These are phyloP conservation scores for Lasiosphaeria ovina DNA, from an alignment of 495 filamentous ascomycete genomes.

Conservation along the genomic window DNA sequence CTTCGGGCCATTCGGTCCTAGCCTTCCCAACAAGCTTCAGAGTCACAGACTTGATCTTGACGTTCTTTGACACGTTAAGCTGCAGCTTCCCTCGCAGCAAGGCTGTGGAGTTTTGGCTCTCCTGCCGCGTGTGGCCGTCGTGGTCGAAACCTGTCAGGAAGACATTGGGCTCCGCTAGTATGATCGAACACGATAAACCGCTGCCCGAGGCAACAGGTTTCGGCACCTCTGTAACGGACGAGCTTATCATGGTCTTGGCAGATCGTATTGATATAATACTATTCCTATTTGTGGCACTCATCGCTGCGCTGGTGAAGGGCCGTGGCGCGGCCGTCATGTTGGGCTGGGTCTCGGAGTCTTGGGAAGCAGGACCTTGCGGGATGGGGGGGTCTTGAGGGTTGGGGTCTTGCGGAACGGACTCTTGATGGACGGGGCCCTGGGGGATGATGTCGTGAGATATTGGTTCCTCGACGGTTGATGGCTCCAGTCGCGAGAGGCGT, in stretches of 20 bases:
- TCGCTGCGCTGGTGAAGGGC: slow-evolving; percentile 14
- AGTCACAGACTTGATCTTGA: slow-evolving; percentile 92
- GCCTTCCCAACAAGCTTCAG: slow-evolving; percentile 82
- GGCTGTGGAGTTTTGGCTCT: slow-evolving; percentile 57
- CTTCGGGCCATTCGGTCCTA: slow-evolving; percentile 95
- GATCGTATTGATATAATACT: slow-evolving; percentile 46
- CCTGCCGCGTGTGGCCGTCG: slow-evolving; percentile 62
- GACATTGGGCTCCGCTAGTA: slow-evolving; percentile 83
- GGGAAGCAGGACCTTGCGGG: not conserved
- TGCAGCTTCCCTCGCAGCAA: slow-evolving; percentile 84
- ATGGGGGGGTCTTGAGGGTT: not conserved
- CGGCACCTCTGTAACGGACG: slow-evolving; percentile 47
- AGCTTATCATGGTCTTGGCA: slow-evolving; percentile 41
- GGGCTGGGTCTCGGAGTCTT: slow-evolving; percentile 15
- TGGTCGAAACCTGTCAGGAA: slow-evolving; percentile 93
- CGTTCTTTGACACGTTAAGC: slow-evolving; percentile 79
- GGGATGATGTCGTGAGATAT: not conserved
- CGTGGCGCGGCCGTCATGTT: slow-evolving; percentile 24
- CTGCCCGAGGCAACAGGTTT: slow-evolving; percentile 73
- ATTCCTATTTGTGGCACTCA: slow-evolving; percentile 34
- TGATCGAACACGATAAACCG: slow-evolving; percentile 68
- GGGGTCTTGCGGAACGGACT: not conserved
- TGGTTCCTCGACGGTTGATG: slow-evolving; percentile 2
- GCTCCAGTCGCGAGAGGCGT: slow-evolving; percentile 27
- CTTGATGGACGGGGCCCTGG: not conserved